Base-by-base conservation (phyloP, 2,329 filamentous ascomycete genomes). In the Teratosphaeriaceae sp. region DNA sequence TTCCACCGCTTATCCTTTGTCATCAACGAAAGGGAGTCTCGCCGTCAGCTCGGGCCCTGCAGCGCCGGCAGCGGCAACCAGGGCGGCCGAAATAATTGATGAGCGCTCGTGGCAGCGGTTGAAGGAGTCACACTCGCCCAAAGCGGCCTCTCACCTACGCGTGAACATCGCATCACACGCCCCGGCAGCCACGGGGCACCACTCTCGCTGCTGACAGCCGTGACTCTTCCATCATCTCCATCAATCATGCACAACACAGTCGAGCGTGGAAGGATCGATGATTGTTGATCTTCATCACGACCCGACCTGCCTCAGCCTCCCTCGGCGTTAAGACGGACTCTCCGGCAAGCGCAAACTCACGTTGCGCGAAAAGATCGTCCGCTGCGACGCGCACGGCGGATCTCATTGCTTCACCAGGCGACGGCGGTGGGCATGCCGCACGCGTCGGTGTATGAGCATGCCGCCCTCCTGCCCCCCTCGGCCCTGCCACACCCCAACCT, bases 161-260 rank as follows among this genome's bases (percentile, higher is more conserved):
- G 38, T 40, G 38, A 40, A 40, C 26, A 40, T 40, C 27, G 19
- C 27, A 40, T 20, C 38, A 40, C 27, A 22, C 5, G n/a, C 16
- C 5, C 6, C 5, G 12, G 26, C 30, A 30, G 23, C 29, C 29
- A 40, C 13, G 36, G 6, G 13, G 6, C 15, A 38, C 11, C 16
- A 22, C 3, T 19, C 23, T 20, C 20, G 6, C 19, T 21, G 11
- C 19, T 8, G 11, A n/a, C 37, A 3, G 27, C 24, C 22, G 9
- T 15, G 3, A 7, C 15, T 29, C 11, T 9, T 19, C 11, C 24
- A 18, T n/a, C 13, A 8, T 29, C 22, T 11, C 5, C 37, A 24
- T 20, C 22, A 39, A 18, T 15, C 5, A 18, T 7, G 8, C 5
- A 19, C 37, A 20, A n/a, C 6, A n/a, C 9, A 18, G 19, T 19